phyloP scores from a whole-genome alignment of 2,329 filamentous ascomycete species.

The Cladophialophora exuberans region DNA sequence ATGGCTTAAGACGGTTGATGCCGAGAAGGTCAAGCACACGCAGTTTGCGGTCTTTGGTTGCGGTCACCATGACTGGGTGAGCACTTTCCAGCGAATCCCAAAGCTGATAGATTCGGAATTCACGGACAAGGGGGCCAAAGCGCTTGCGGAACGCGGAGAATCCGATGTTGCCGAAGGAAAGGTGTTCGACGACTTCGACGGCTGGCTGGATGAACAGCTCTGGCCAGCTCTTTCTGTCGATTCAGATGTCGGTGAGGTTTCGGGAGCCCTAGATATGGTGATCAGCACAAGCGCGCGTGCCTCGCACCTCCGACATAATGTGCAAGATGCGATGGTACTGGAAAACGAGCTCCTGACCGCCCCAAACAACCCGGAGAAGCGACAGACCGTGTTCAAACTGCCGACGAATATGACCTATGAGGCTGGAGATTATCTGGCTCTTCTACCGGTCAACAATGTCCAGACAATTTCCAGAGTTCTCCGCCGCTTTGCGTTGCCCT shows the following conservation, averaged over 20 bases:
- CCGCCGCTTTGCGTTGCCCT: conserved; percentile 65
- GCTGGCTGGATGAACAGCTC: conserved; percentile 65
- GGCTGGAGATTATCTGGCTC: conserved; percentile 75
- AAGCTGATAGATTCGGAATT: conserved; percentile 63
- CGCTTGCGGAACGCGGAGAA: conserved; percentile 49
- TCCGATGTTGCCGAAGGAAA: conserved; percentile 65
- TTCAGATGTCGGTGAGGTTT: conserved; percentile 22
- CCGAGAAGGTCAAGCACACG: conserved; percentile 57
- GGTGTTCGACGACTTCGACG: conserved; percentile 70
- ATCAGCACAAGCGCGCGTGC: conserved; percentile 58
- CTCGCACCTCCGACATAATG: conserved; percentile 64
- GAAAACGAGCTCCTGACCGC: conserved; percentile 57
- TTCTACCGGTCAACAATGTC: conserved; percentile 71
- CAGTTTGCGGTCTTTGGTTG: conserved; percentile 73
- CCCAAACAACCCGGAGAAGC: conserved; percentile 59
- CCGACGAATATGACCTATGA: conserved; percentile 68
- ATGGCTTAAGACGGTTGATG: conserved; percentile 64
- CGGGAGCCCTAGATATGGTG: conserved; percentile 53
- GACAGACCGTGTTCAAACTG: conserved; percentile 68
- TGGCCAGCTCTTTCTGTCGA: conserved; percentile 54
- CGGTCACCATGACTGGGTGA: conserved; percentile 58
- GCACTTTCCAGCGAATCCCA: conserved; percentile 70
- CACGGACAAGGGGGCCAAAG: conserved; percentile 53
- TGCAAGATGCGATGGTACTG: conserved; percentile 64
- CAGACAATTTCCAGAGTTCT: conserved; percentile 66